phyloP scores from a whole-genome alignment of 805 yeast species.

The Suhomyces sp. region DNA sequence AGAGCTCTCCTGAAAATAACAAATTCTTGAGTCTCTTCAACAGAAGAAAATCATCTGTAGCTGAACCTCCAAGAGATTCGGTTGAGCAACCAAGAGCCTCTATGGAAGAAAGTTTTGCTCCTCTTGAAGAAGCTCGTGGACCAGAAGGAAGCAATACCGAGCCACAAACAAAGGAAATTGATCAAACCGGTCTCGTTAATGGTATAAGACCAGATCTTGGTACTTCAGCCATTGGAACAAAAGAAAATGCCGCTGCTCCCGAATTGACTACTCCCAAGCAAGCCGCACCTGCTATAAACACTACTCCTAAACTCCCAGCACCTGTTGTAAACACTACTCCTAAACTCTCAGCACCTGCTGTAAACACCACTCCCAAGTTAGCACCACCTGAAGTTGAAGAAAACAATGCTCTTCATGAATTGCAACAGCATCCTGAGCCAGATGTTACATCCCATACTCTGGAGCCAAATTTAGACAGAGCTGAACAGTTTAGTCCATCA shows the following conservation, averaged over 20 bases:
- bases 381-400: not conserved
- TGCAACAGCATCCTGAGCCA: not conserved
- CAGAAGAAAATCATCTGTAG: conserved; percentile 3
- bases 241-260: not conserved
- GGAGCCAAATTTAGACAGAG: not conserved
- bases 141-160: not conserved
- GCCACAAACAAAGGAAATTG: not conserved
- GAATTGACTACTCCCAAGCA: not conserved
- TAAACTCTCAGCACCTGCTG: not conserved
- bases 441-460: not conserved
- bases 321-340: not conserved
- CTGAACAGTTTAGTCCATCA: not conserved
- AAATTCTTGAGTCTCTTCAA: conserved; percentile 4
- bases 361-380: not conserved
- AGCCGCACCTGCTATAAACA: not conserved
- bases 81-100: not conserved
- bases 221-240: not conserved
- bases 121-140: not conserved
- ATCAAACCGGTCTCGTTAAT: not conserved
- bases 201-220: conserved; percentile 1
- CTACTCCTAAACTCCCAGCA: not conserved
- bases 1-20: conserved; percentile 3
- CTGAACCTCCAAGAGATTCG: not conserved
- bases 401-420: not conserved
- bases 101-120: conserved; percentile 1